Base-by-base conservation (phyloP, 768 basidiomycete species). In the Porpolomopsis calyptriformis region DNA sequence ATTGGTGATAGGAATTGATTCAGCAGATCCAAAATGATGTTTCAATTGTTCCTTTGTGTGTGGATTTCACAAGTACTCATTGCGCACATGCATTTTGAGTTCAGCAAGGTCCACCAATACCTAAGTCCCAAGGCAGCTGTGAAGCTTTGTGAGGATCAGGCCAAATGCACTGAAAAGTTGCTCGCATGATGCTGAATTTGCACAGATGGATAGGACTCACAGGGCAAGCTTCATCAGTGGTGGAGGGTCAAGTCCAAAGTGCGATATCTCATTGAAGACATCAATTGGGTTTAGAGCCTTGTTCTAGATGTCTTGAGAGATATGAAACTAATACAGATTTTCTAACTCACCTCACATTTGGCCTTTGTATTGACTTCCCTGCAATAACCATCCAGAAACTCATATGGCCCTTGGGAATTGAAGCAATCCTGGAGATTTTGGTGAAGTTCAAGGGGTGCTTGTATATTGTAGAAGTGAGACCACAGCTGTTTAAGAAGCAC, bases 181-280 rank as follows among this genome's bases (percentile, higher is more conserved):
- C n/a, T n/a, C n/a, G n/a, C n/a, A n/a, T n/a, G n/a, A n/a, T n/a
- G n/a, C n/a, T 5, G 59, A 60, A 41, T 60, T 60, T 11, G 52
- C 48, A 43, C 44, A 49, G 12, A 60, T 53, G n/a, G 52, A 53
- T 14, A 56, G 47, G 19, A 60, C 27, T 19, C 35, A 50, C 4
- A 19, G 12, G 10, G 58, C 59, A 40, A 60, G 53, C 16, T 31
- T 16, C 12, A 46, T 29, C 9, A 58, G 43, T 14, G 53, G 52
- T 23, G 51, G 25, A 2, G 22, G 34, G 20, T 27, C 31, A 10
- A 11, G 29, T 11, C 42, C 45, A 29, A 24, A 25, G 40, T 46
- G 44, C 3, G 23, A 23, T 20, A 46, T 23, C 12, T 31, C 47
- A 37, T 42, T 27, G 22, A 31, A 52, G 5, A 49, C 31, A 8